Conservation (phyloP, 1,139 yeast genomes). For the Candida pseudoviswanathii region DNA sequence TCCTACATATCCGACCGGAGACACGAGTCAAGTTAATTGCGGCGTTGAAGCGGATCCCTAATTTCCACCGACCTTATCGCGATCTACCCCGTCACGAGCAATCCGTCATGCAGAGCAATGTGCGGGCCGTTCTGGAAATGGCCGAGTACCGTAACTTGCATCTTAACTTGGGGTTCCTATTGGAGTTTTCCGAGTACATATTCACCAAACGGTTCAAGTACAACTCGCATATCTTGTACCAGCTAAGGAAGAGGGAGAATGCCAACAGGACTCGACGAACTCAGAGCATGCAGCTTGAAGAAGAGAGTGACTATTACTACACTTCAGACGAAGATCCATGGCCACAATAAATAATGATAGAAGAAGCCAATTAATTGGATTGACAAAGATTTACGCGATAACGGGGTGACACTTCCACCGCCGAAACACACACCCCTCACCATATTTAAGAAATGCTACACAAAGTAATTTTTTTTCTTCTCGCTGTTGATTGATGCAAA, state of each 20-base stretch:
- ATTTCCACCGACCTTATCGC: slow-evolving; percentile 28
- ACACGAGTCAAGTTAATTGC: slow-evolving; percentile 6
- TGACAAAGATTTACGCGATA: too few relatives aligned
- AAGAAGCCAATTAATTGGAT: not conserved
- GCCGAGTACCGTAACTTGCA: not conserved
- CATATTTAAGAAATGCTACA: not conserved
- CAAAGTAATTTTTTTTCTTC: not conserved
- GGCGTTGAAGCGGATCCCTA: slow-evolving; percentile 1
- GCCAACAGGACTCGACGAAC: not conserved
- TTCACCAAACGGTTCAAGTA: slow-evolving; percentile 8
- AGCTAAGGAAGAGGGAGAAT: not conserved
- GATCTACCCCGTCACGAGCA: slow-evolving; percentile 40
- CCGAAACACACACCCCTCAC: too few relatives aligned
- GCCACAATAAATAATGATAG: too few relatives aligned
- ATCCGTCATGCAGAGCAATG: slow-evolving; percentile 27
- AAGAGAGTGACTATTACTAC: slow-evolving; percentile 1
- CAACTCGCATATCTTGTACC: slow-evolving; percentile 8
- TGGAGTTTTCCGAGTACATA: slow-evolving; percentile 11
- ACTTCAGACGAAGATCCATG: not conserved
- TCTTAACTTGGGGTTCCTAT: slow-evolving; percentile 3
- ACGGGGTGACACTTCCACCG: too few relatives aligned
- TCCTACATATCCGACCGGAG: slow-evolving; percentile 6
- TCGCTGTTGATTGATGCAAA: not conserved
- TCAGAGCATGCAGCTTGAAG: not conserved
- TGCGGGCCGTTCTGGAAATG: not conserved